A percentile compares a stretch with the other conserved stretches of the same genome.
These are phyloP conservation scores for Misopates orontium DNA, from an alignment of 257 asterid genomes.

Conservation along the genomic window DNA sequence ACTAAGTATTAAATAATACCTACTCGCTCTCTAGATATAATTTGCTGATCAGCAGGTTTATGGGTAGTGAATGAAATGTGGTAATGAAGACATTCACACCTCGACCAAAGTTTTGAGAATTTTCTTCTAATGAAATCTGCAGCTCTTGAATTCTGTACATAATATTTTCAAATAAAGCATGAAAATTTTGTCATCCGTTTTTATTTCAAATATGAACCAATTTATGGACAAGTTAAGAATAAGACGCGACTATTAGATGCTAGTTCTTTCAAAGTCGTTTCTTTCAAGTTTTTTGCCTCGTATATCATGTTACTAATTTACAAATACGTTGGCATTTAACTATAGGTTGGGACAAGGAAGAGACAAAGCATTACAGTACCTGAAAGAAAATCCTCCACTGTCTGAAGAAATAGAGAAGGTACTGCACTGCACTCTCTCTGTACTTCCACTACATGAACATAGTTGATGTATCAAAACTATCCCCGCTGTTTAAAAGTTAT, in stretches of 20 bases:
- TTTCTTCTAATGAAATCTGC: not conserved
- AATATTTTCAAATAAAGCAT: not conserved
- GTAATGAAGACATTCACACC: not conserved
- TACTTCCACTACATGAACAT: conserved; percentile 10
- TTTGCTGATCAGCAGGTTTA: too few species aligned
- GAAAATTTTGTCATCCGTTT: not conserved
- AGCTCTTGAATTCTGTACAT: not conserved
- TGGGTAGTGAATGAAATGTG: too few species aligned
- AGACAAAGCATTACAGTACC: conserved; percentile 79
- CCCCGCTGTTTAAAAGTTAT: not conserved
- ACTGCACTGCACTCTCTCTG: conserved; percentile 18
- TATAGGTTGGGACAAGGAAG: conserved; percentile 97
- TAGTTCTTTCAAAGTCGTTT: too few species aligned
- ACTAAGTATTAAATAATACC: not conserved
- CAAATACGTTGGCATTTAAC: too few species aligned
- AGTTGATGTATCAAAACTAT: conserved; percentile 1
- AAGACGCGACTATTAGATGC: too few species aligned
- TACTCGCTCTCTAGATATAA: too few species aligned
- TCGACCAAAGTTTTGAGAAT: not conserved
- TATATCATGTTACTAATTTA: too few species aligned
- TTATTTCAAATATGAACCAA: not conserved
- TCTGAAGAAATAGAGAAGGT: conserved; percentile 95
- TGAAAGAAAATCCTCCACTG: conserved; percentile 72
- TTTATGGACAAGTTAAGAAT: not conserved
- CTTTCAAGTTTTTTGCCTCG: too few species aligned